Percentiles rank a stretch among this genome's conserved stretches.
Conservation (phyloP, 805 yeast genomes). For the Candida quercuum region DNA sequence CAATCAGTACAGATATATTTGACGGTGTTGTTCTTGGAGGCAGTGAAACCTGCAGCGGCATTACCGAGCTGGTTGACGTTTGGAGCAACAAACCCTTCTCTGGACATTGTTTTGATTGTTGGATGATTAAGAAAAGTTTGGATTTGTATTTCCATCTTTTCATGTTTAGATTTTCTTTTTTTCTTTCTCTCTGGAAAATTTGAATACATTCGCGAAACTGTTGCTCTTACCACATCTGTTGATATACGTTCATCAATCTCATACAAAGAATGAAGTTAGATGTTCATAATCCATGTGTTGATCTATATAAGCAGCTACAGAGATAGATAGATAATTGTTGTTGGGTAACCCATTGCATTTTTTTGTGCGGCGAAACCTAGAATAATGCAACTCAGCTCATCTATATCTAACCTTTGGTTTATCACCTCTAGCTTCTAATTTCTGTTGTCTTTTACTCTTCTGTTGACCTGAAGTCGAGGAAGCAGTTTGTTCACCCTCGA, state of each 20-base stretch:
- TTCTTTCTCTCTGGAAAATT: neutral
- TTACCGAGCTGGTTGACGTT: slow-evolving; percentile 61
- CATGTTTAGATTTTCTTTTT: neutral
- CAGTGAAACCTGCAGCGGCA: slow-evolving; percentile 76
- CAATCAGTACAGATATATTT: slow-evolving; percentile 96
- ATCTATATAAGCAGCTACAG: too few relatives aligned
- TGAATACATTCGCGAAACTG: neutral
- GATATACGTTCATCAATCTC: too few relatives aligned
- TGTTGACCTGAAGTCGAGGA: slow-evolving; percentile 10
- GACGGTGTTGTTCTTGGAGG: slow-evolving; percentile 73
- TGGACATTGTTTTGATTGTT: slow-evolving; percentile 33
- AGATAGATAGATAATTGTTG: neutral
- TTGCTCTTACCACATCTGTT: neutral
- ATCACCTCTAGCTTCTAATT: slow-evolving; percentile 35
- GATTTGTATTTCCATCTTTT: neutral
- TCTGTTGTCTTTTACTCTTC: slow-evolving; percentile 36
- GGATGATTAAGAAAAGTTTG: neutral
- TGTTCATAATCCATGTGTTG: too few relatives aligned
- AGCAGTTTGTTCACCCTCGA: neutral
- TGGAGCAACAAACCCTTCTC: slow-evolving; percentile 88
- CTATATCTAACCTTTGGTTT: slow-evolving; percentile 31
- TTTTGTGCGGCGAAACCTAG: neutral
- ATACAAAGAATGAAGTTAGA: too few relatives aligned
- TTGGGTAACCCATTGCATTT: neutral
- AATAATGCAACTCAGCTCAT: slow-evolving; percentile 4